phyloP scores from a whole-genome alignment of 495 filamentous ascomycete species.

The Podospora pseudopauciseta region DNA sequence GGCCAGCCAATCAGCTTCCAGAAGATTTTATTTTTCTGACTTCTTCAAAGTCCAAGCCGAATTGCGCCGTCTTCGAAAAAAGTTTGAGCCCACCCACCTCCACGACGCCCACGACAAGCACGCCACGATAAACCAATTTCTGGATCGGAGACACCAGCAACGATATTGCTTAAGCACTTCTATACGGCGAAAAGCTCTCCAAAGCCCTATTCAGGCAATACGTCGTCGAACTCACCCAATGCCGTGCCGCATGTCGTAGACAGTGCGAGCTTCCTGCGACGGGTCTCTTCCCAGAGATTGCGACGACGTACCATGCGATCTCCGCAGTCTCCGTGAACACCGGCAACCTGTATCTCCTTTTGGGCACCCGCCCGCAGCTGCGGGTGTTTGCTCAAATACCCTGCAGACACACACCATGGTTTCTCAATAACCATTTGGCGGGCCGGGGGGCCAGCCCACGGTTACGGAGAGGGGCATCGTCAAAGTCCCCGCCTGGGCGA shows the following conservation, averaged over 20 bases:
- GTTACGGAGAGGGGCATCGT: constrained; percentile 15
- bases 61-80: background rate
- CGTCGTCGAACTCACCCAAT: constrained; percentile 11
- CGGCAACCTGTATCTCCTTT: constrained; percentile 45
- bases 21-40: background rate
- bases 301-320: constrained; percentile 34
- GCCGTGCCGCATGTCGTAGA: constrained; percentile 19
- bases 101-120: background rate
- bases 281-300: constrained; percentile 14
- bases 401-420: constrained; percentile 43
- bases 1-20: background rate
- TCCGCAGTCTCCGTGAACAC: constrained; percentile 25
- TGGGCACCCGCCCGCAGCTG: constrained; percentile 41
- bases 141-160: background rate
- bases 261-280: constrained; percentile 20
- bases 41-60: background rate
- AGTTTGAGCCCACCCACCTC: background rate
- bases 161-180: background rate
- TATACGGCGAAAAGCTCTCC: background rate
- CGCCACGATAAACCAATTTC: background rate
- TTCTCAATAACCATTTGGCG: constrained; percentile 43
- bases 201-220: background rate
- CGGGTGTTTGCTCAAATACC: constrained; percentile 53
- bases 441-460: constrained; percentile 50
- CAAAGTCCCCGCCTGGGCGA: background rate